Base-by-base conservation (phyloP, 78 protist species). In the Dictyostelium capitatum region DNA sequence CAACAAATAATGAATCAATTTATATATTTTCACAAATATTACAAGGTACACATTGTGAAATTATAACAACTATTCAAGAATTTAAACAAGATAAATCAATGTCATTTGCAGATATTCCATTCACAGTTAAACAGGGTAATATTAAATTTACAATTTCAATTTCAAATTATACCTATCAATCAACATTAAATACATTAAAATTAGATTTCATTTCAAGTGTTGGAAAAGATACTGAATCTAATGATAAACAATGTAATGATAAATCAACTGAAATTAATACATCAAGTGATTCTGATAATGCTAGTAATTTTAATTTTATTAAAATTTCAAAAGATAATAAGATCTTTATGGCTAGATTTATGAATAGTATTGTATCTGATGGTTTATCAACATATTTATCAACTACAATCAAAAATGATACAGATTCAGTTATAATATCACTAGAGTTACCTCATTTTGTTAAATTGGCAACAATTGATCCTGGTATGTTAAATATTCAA, bases 341-440 rank as follows among this genome's bases (percentile, higher is more conserved):
- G 20, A 12, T 72, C 14, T 43, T 72, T 19, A 43, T 20, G 37
- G 79, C 53, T n/a, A 43, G 79, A 37, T 72, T 72, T 43, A 43
- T 72, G n/a, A 72, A 72, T 72, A 15, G 79, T 20, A 28, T 72
- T 2, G n/a, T 73, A 43, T 46, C 56, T 4, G 79, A 73, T 73
- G 54, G 54, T 8, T 9, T 46, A 7, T 14, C 79, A 19, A 73
- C 79, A 46, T 46, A 15, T 30, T 37, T 73, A 73, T 73, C 79
- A 37, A 46, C 32, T 11, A 67, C 75, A 28, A 67, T 9, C 4
- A 67, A 15, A 32, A 15, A 19, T 14, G 7, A 41, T 20, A 7
- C 25, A 30, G 46, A 73, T 15, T 46, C 57, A 7, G 15, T 73
- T n/a, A 47, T 46, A 2, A 47, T 46, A n/a, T 10, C 48, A 19